Base-by-base conservation (phyloP, 169 alveolate species). In the Toxoplasma gondii region DNA sequence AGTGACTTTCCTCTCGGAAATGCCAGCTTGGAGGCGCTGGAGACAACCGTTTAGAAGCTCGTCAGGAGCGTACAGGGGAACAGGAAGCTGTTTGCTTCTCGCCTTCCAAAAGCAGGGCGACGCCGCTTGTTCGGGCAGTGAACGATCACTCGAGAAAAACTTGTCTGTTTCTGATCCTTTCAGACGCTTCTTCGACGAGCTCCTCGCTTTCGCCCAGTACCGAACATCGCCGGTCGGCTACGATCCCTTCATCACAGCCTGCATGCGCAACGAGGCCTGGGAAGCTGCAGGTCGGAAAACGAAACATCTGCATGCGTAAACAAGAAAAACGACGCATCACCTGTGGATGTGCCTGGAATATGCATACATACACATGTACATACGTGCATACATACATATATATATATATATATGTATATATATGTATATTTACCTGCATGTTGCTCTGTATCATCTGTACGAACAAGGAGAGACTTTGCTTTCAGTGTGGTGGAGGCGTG, bases 191-290 rank as follows among this genome's bases (percentile, higher is more conserved):
- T 94, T 96, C 92, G 97, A 96, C 78, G 97, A 94, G 88, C 84
- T 96, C 41, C 92, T 90, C 69, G 95, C 93, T 67, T 94, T 94
- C 88, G 97, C 97, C 44, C 67, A 93, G 58, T 88, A 78, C 81
- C 91, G 96, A 91, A 95, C 95, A 29, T 94, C 97, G 45, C 97
- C 97, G 54, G 92, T 96, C 53, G 97, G 97, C 67, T 91, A 93
- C 94, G 97, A 96, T 82, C 96, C 95, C 64, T 96, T 96, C 69
- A 83, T 96, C 58, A 95, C 70, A 36, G 95, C 95, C 67, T 92
- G 95, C 69, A 24, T 90, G 44, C 86, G 93, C 29, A 88, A 88
- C 54, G 93, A 54, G 41, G 24, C 10, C 58, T 16, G 58, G 39
- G 84, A 27, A 0, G 44, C 49, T 9, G 93, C 93, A 4, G 64